A percentile compares a stretch with the other conserved stretches of the same genome.
These are phyloP conservation scores for Volvox carteri DNA, from an alignment of 163 green algal species.

Conservation along the genomic window DNA sequence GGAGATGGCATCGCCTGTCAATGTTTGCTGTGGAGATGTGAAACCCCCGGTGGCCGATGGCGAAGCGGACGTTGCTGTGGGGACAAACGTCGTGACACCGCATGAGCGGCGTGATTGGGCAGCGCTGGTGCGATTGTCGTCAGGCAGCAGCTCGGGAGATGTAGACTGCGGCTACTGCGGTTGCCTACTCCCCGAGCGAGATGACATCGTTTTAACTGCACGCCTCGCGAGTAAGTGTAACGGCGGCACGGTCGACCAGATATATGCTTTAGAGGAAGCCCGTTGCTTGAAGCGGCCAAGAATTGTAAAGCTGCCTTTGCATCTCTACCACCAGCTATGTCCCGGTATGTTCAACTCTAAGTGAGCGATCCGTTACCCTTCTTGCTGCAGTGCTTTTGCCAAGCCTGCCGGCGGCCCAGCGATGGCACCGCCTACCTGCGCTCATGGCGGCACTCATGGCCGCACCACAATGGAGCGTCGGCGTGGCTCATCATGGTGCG, in stretches of 20 bases:
- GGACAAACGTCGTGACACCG: no score
- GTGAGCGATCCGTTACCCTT: no score
- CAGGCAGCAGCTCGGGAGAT: background rate
- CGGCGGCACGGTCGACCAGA: no score
- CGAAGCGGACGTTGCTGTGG: background rate
- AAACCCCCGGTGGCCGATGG: background rate
- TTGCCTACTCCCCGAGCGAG: background rate
- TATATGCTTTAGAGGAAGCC: no score
- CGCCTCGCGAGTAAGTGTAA: conserved; percentile 28
- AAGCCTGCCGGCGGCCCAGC: conserved; percentile 6
- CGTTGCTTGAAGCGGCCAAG: no score
- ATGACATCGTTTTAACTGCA: conserved; percentile 7
- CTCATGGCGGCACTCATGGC: conserved; percentile 39
- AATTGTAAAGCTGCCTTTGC: no score
- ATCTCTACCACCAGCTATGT: no score
- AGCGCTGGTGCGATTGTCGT: conserved; percentile 24
- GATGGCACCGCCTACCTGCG: conserved; percentile 43
- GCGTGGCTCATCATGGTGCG: no score
- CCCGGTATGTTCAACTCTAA: no score
- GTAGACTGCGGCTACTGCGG: background rate
- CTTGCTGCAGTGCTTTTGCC: conserved; percentile 24
- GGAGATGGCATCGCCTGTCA: conserved; percentile 28
- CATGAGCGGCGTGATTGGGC: conserved; percentile 2
- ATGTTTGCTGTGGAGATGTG: background rate
- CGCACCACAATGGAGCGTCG: conserved; percentile 18